Evolutionary conservation across 179 eudicot species (phyloP).

Genomic region (Sideroxylon spinosum): DNA sequence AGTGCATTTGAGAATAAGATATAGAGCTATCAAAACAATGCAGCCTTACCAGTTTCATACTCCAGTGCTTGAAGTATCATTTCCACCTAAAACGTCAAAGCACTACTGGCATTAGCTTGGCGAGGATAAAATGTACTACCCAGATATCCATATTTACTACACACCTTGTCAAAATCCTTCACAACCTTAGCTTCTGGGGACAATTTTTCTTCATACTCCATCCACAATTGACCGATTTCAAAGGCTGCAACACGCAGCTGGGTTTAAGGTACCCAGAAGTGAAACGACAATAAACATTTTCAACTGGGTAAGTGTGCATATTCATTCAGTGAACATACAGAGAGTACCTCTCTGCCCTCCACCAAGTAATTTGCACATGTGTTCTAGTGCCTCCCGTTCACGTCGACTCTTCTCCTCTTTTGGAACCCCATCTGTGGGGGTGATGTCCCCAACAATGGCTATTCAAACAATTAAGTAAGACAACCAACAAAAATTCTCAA

Average conservation of each 20-base stretch:
- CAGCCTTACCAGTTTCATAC: conserved; percentile 75
- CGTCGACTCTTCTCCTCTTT: conserved; percentile 77
- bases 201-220: conserved; percentile 89
- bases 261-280: conserved; percentile 8
- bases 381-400: conserved; percentile 75
- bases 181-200: conserved; percentile 86
- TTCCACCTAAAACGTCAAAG: conserved; percentile 57
- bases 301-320: neutral
- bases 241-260: conserved; percentile 50
- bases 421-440: conserved; percentile 84
- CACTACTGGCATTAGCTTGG: conserved; percentile 18
- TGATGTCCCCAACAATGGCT: conserved; percentile 98
- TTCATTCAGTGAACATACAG: neutral
- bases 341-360: conserved; percentile 79
- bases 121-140: neutral
- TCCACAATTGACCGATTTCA: conserved; percentile 83
- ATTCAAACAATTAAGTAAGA: conserved; percentile 13
- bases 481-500: conserved; percentile 1
- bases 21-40: neutral
- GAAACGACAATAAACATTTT: neutral
- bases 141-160: neutral
- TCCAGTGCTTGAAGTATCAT: conserved; percentile 97
- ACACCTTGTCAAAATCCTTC: conserved; percentile 90
- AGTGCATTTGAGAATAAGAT: neutral
- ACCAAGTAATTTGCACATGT: conserved; percentile 86